Percentiles rank a stretch among this genome's conserved stretches.
Conservation (phyloP, 225 moss, liverwort and hornwort genomes). For the Sphagnum contortum region DNA sequence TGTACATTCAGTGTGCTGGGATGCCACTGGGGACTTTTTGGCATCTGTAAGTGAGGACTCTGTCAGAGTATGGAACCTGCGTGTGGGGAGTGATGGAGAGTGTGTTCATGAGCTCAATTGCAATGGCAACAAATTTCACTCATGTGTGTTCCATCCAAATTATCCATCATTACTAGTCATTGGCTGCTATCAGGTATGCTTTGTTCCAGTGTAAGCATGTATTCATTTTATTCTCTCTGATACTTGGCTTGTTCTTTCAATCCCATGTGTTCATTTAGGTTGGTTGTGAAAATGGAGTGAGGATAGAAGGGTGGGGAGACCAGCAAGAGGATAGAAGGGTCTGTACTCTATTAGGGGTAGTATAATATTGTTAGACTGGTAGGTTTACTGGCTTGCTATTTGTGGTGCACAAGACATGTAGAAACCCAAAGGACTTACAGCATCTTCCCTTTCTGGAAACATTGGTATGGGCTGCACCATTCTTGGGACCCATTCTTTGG, state of each 20-base stretch:
- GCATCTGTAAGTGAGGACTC: constrained; percentile 99
- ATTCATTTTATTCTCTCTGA: not conserved
- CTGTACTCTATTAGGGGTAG: not conserved
- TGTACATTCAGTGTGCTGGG: constrained; percentile 98
- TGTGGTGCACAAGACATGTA: too few relatives aligned
- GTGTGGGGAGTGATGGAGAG: constrained; percentile 78
- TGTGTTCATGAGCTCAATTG: constrained; percentile 98
- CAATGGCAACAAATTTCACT: constrained; percentile 98
- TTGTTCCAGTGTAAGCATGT: not conserved
- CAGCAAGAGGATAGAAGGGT: not conserved
- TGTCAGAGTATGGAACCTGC: constrained; percentile 97
- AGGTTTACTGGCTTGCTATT: too few relatives aligned
- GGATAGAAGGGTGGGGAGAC: too few relatives aligned
- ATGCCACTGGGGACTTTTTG: constrained; percentile 89
- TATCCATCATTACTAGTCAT: constrained; percentile 94
- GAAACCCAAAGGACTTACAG: too few relatives aligned
- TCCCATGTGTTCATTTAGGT: not conserved
- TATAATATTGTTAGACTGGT: not conserved
- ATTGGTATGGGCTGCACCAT: too few relatives aligned
- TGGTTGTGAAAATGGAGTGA: too few relatives aligned
- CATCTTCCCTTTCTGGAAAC: too few relatives aligned
- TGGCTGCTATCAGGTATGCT: constrained; percentile 91
- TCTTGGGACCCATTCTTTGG: too few relatives aligned
- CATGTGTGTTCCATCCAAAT: constrained; percentile 98
- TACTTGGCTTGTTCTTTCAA: not conserved